These are phyloP conservation scores for Hypoxylon sp. DNA, from an alignment of 2,329 filamentous ascomycete species.

Conservation along the genomic window DNA sequence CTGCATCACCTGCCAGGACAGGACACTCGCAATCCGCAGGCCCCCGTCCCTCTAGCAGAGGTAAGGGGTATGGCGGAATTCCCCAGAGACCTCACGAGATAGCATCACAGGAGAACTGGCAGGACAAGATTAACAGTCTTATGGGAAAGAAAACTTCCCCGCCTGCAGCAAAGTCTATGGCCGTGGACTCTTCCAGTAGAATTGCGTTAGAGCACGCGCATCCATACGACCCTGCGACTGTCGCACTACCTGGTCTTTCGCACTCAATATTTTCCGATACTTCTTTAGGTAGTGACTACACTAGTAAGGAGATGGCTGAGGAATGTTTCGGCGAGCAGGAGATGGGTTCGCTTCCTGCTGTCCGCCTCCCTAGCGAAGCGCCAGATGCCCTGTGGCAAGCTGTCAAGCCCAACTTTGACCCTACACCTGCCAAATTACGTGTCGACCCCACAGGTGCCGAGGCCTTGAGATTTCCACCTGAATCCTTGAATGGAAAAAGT, in stretches of 20 bases:
- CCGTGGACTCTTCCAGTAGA: slow-evolving; percentile 78
- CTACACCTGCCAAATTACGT: slow-evolving; percentile 67
- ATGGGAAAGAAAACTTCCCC: slow-evolving; percentile 72
- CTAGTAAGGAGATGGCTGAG: slow-evolving; percentile 79
- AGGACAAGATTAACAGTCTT: slow-evolving; percentile 86
- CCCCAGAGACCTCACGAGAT: slow-evolving; percentile 53
- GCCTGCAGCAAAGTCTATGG: slow-evolving; percentile 69
- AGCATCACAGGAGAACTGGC: slow-evolving; percentile 71
- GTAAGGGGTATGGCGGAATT: slow-evolving; percentile 47
- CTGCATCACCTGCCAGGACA: slow-evolving; percentile 52
- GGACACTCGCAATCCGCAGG: slow-evolving; percentile 28
- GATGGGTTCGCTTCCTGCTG: slow-evolving; percentile 81
- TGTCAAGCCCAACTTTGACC: slow-evolving; percentile 68
- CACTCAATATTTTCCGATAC: slow-evolving; percentile 49
- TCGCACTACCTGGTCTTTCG: slow-evolving; percentile 73
- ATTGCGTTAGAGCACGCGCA: slow-evolving; percentile 72
- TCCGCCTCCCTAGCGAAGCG: slow-evolving; percentile 75
- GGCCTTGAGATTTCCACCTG: slow-evolving; percentile 59
- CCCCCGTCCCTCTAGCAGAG: slow-evolving; percentile 48
- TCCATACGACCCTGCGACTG: slow-evolving; percentile 71
- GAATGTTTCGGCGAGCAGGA: slow-evolving; percentile 87
- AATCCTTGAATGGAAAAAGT: slow-evolving; percentile 58
- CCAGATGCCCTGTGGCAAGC: slow-evolving; percentile 76
- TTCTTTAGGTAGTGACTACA: slow-evolving; percentile 62
- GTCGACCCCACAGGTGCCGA: slow-evolving; percentile 65